A percentile compares a stretch with the other conserved stretches of the same genome.
Conservation (phyloP, 148 eudicot genomes). For the Nepenthes mirabilis region DNA sequence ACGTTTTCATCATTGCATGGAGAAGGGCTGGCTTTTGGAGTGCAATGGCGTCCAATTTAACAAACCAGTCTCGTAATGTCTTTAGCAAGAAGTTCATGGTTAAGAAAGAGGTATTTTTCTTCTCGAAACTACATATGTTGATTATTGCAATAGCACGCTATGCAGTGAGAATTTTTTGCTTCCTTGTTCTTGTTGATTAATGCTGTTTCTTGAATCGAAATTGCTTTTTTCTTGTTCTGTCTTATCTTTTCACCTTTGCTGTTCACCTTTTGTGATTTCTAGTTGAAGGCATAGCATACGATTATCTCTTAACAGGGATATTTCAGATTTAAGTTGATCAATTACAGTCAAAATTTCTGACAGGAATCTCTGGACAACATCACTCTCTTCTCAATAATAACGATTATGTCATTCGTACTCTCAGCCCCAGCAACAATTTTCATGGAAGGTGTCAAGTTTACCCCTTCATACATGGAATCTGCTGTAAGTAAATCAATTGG, state of each 20-base stretch:
- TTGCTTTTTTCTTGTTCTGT: neutral
- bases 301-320: neutral
- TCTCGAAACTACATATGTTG: neutral
- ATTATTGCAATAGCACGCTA: neutral
- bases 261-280: too few species aligned
- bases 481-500: constrained; percentile 36
- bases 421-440: constrained; percentile 51
- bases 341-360: neutral
- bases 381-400: constrained; percentile 81
- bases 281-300: neutral
- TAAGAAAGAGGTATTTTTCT: constrained; percentile 47
- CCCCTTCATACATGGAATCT: constrained; percentile 63
- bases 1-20: neutral
- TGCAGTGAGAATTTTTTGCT: too few species aligned
- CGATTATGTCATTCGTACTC: constrained; percentile 78
- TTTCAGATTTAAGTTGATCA: neutral
- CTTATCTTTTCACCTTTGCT: too few species aligned
- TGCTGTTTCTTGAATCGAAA: neutral
- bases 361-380: constrained; percentile 92
- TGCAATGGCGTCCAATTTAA: constrained; percentile 94
- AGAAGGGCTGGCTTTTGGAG: constrained; percentile 50
- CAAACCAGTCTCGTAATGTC: constrained; percentile 88
- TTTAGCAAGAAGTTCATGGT: constrained; percentile 85
- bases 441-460: constrained; percentile 74
- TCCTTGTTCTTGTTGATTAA: neutral